These are phyloP conservation scores for Neurospora tetraspora DNA, from an alignment of 495 filamentous ascomycete genomes.

Conservation along the genomic window DNA sequence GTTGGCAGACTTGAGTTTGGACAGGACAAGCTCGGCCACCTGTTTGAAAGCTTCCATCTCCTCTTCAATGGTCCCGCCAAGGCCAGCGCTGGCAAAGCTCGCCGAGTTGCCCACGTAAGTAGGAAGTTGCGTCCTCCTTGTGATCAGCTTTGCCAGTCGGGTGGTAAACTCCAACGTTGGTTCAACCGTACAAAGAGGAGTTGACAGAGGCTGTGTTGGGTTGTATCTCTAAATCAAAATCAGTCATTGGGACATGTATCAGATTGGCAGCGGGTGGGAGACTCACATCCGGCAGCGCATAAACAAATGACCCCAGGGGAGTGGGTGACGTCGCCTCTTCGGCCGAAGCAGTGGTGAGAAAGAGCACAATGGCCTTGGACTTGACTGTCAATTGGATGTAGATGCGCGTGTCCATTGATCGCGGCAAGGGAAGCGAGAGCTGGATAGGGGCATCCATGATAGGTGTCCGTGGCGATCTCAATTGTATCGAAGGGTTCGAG, in stretches of 20 bases:
- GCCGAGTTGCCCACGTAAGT: conserved; percentile 79
- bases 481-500: neutral
- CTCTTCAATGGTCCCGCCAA: conserved; percentile 76
- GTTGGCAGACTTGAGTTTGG: conserved; percentile 30
- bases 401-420: conserved; percentile 64
- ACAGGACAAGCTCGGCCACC: conserved; percentile 58
- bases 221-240: conserved; percentile 38
- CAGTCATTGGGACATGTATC: neutral
- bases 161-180: conserved; percentile 77
- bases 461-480: neutral
- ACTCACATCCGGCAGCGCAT: conserved; percentile 80
- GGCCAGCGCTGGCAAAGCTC: conserved; percentile 52
- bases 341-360: conserved; percentile 61
- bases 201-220: conserved; percentile 56
- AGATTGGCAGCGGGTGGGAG: neutral
- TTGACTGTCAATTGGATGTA: conserved; percentile 68
- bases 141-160: conserved; percentile 72
- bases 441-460: conserved; percentile 38
- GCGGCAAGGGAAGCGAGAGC: conserved; percentile 69
- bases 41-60: conserved; percentile 80
- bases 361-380: conserved; percentile 56
- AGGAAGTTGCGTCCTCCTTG: conserved; percentile 55
- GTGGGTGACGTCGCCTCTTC: conserved; percentile 44
- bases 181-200: conserved; percentile 64
- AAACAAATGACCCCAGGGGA: conserved; percentile 77